Evolutionary conservation across 192 early-diverging fungal genomes (phyloP), one percentile per base, ranked within the genome.

Genomic region (Backusella macrospora): DNA sequence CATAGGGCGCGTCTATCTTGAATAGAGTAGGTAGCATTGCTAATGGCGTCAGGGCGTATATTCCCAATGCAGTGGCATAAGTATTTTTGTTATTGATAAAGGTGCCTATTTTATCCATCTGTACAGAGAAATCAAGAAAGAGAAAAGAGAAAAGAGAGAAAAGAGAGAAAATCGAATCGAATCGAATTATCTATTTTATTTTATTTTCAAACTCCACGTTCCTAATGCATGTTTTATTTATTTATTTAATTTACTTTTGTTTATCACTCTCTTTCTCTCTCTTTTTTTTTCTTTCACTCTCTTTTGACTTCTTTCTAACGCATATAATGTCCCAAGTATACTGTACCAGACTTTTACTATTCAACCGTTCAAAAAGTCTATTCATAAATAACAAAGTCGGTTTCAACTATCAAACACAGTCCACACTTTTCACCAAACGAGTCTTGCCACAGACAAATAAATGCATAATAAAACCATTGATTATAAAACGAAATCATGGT

Each of bases 1-100:
- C 80, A 43, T 81, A 81, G 42, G 64, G 69, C 26, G 80, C 80
- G 29, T 81, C 15, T 10, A 68, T n/a, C 12, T 65, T 52, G 15
- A 46, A 43, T 14, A 78, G 46, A 68, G 59, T 16, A 6, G 40
- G 14, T 3, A 73, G 0, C 62, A 74, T 46, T 0, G 67, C 15
- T n/a, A 69, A 23, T 8, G 79, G 76, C n/a, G 71, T 16, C 12
- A 16, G n/a, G 15, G 23, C n/a, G 34, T 81, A 81, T 9, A 77
- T 7, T 12, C 7, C 21, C 13, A 81, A 0, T 4, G 44, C 45
- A 4, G 26, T 70, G 12, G 68, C 68, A 71, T 63, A 81, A 2
- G 68, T 73, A 8, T 21, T 44, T 5, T n/a, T 44, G 4, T 68
- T 68, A 9, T 0, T 10, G 8, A 64, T 9, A 14, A 37, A 26